Percentiles rank a stretch among this genome's conserved stretches.
These are phyloP conservation scores for Sporormia fimetaria DNA, from an alignment of 495 filamentous ascomycete species.

Conservation along the genomic window DNA sequence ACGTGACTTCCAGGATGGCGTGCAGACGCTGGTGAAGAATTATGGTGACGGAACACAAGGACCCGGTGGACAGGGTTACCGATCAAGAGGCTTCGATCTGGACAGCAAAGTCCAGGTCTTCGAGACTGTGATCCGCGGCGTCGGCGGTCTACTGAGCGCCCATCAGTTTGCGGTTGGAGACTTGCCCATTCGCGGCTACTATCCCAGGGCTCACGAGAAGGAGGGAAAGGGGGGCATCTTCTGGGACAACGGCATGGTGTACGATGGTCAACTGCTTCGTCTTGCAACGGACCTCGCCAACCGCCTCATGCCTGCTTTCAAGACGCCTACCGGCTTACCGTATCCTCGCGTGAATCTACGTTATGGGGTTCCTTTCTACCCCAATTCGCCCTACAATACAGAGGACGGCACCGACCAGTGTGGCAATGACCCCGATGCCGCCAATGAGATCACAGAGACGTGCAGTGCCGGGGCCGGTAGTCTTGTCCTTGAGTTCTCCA, in stretches of 20 bases:
- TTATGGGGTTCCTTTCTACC: slow-evolving; percentile 81
- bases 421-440: slow-evolving; percentile 30
- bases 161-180: slow-evolving; percentile 88
- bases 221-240: slow-evolving; percentile 44
- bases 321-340: slow-evolving; percentile 77
- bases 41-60: slow-evolving; percentile 77
- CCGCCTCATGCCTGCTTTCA: slow-evolving; percentile 80
- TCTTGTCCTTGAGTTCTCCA: slow-evolving; percentile 83
- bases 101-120: slow-evolving; percentile 98
- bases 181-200: slow-evolving; percentile 69
- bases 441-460: slow-evolving; percentile 77
- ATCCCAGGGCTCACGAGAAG: slow-evolving; percentile 34
- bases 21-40: slow-evolving; percentile 64
- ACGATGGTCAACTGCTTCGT: slow-evolving; percentile 79
- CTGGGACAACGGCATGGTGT: slow-evolving; percentile 70
- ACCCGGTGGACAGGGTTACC: slow-evolving; percentile 55
- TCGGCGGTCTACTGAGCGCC: slow-evolving; percentile 83
- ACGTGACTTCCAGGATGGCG: slow-evolving; percentile 67
- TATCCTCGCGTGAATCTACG: slow-evolving; percentile 93
- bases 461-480: slow-evolving; percentile 94
- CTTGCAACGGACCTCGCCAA: slow-evolving; percentile 74
- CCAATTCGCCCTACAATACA: slow-evolving; percentile 59
- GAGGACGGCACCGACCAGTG: slow-evolving; percentile 36
- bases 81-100: slow-evolving; percentile 80
- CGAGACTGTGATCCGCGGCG: slow-evolving; percentile 87